Conservation (phyloP, 192 early-diverging fungal genomes). For the Linnemannia zychae region DNA sequence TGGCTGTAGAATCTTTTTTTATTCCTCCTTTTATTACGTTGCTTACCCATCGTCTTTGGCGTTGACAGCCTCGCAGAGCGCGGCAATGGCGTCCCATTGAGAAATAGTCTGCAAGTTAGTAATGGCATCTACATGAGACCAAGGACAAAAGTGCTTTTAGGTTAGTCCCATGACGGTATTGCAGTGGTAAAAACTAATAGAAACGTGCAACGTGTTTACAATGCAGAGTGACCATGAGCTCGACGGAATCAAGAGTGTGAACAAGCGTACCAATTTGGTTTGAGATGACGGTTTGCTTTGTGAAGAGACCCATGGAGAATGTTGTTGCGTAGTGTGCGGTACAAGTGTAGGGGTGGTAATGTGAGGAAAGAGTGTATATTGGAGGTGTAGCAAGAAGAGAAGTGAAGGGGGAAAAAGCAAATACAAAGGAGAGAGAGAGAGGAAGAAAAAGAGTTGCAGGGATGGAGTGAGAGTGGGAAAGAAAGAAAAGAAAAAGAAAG, state of each 20-base stretch:
- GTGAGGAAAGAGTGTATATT: not conserved
- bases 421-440: not conserved
- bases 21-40: not conserved
- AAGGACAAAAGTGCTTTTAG: not conserved
- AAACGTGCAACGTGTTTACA: not conserved
- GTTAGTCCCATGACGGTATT: not conserved
- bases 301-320: slow-evolving; percentile 42
- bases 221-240: too few species aligned
- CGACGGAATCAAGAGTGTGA: too few species aligned
- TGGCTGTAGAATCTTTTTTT: not conserved
- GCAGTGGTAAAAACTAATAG: not conserved
- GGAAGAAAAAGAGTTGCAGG: not conserved
- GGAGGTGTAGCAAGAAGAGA: not conserved
- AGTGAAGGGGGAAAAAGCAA: not conserved
- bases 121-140: slow-evolving; percentile 29
- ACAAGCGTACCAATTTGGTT: slow-evolving; percentile 45
- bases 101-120: slow-evolving; percentile 26
- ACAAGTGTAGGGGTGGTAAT: too few species aligned
- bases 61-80: slow-evolving; percentile 43
- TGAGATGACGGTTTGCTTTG: slow-evolving; percentile 45
- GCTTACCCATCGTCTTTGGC: slow-evolving; percentile 54
- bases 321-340: not conserved
- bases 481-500: not conserved
- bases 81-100: slow-evolving; percentile 42
- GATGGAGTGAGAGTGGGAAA: not conserved